Conservation (phyloP, 2,329 filamentous ascomycete species). For the Epichloe festucae region DNA sequence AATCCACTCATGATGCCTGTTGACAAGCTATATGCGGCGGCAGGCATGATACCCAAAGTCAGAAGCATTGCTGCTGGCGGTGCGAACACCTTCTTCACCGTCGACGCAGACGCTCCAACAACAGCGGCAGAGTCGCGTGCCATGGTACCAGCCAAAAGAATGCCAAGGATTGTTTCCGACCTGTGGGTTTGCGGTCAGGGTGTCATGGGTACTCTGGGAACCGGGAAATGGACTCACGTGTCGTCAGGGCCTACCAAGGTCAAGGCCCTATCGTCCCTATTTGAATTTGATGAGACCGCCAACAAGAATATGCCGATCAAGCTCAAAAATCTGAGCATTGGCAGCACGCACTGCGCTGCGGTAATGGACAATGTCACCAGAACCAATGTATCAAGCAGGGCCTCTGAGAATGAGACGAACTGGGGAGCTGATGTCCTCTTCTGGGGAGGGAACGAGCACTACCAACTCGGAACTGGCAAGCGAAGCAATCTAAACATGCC, state of each 20-base stretch:
- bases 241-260: slow-evolving; percentile 68
- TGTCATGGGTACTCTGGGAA: slow-evolving; percentile 72
- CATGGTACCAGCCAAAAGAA: slow-evolving; percentile 19
- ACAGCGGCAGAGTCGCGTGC: slow-evolving; percentile 7
- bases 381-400: slow-evolving; percentile 38
- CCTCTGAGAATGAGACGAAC: slow-evolving; percentile 58
- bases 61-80: slow-evolving; percentile 78
- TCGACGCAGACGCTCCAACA: slow-evolving; percentile 54
- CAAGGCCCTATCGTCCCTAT: slow-evolving; percentile 68
- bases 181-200: slow-evolving; percentile 81
- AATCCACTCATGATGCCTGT: slow-evolving; percentile 59
- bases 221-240: slow-evolving; percentile 78
- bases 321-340: slow-evolving; percentile 58
- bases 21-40: slow-evolving; percentile 58
- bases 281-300: slow-evolving; percentile 69
- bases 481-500: slow-evolving; percentile 67
- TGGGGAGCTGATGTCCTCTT: slow-evolving; percentile 83
- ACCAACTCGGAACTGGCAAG: slow-evolving; percentile 85
- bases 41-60: slow-evolving; percentile 49
- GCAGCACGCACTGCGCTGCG: slow-evolving; percentile 68
- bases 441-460: slow-evolving; percentile 92
- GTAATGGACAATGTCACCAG: slow-evolving; percentile 71
- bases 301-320: slow-evolving; percentile 65
- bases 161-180: slow-evolving; percentile 35
- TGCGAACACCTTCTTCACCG: slow-evolving; percentile 71